phyloP scores from a whole-genome alignment of 164 flowering plant species.

The Piper longum region DNA sequence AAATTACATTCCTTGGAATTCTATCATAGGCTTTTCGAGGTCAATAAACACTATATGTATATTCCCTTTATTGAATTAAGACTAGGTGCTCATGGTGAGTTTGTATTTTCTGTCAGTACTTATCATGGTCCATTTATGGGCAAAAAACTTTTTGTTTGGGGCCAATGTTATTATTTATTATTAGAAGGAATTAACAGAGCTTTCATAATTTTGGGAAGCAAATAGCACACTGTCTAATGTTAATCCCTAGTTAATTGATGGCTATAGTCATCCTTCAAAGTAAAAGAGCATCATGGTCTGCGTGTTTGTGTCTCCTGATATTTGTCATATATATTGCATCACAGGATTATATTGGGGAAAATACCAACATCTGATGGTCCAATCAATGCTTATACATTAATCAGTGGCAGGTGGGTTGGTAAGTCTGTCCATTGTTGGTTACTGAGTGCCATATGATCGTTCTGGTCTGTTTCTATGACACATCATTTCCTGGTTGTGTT shows the following conservation, averaged over 20 bases:
- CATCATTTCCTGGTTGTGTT: neutral
- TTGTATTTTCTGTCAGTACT: too few species aligned
- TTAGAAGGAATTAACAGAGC: too few species aligned
- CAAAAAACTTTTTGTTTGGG: too few species aligned
- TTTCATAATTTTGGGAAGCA: too few species aligned
- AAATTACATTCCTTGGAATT: too few species aligned
- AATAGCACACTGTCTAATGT: neutral
- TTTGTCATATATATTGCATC: constrained; percentile 56
- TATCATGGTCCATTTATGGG: too few species aligned
- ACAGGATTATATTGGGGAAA: constrained; percentile 96
- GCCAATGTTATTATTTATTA: too few species aligned
- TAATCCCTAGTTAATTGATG: neutral
- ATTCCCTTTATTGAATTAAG: too few species aligned
- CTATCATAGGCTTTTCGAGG: too few species aligned
- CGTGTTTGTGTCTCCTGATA: constrained; percentile 23
- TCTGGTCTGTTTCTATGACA: constrained; percentile 4
- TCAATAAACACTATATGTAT: too few species aligned
- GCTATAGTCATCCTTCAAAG: constrained; percentile 8
- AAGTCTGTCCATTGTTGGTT: constrained; percentile 30
- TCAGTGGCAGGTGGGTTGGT: constrained; percentile 95
- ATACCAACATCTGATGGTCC: constrained; percentile 82
- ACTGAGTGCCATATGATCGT: constrained; percentile 8
- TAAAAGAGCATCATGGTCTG: constrained; percentile 14
- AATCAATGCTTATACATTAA: constrained; percentile 62
- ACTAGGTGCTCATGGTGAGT: too few species aligned